A percentile compares a stretch with the other conserved stretches of the same genome.
These are phyloP conservation scores for Auricularia heimuer DNA, from an alignment of 768 basidiomycete species.

Conservation along the genomic window DNA sequence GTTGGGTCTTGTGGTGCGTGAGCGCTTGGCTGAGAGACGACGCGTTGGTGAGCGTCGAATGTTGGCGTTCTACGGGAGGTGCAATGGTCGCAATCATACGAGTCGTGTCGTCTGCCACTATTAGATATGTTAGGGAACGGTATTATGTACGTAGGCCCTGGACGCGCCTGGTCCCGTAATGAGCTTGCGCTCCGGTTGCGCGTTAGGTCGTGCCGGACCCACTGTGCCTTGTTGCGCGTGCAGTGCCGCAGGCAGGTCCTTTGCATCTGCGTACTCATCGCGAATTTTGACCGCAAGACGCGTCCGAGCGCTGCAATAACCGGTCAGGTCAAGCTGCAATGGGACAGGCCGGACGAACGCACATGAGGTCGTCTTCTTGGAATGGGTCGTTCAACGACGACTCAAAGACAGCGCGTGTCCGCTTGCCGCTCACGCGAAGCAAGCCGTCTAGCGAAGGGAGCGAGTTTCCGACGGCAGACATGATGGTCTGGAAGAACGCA, in stretches of 20 bases:
- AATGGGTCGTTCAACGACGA: slow-evolving; percentile 49
- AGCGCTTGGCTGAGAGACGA: slow-evolving; percentile 78
- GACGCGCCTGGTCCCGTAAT: slow-evolving; percentile 63
- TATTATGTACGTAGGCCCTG: neutral
- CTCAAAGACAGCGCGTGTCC: slow-evolving; percentile 62
- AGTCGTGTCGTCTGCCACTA: slow-evolving; percentile 16
- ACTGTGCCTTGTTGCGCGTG: slow-evolving; percentile 72
- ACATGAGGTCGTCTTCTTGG: slow-evolving; percentile 68
- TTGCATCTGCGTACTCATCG: slow-evolving; percentile 82
- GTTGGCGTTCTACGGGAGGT: slow-evolving; percentile 31
- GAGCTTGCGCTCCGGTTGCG: slow-evolving; percentile 40
- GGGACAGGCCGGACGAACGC: slow-evolving; percentile 7
- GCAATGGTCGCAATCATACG: slow-evolving; percentile 63
- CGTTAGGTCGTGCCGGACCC: slow-evolving; percentile 66
- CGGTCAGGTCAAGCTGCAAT: neutral
- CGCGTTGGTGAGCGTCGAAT: slow-evolving; percentile 60
- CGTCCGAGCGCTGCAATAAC: slow-evolving; percentile 45
- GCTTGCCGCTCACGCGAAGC: slow-evolving; percentile 53
- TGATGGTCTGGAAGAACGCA: neutral
- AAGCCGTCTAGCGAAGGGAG: slow-evolving; percentile 61
- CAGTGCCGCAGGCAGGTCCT: slow-evolving; percentile 72
- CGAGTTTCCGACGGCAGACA: slow-evolving; percentile 13
- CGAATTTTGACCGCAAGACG: slow-evolving; percentile 77
- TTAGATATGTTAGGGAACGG: neutral
- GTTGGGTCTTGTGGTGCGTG: slow-evolving; percentile 83